Base-by-base conservation (phyloP, 331 rosid genomes). In the Malus hybrid region DNA sequence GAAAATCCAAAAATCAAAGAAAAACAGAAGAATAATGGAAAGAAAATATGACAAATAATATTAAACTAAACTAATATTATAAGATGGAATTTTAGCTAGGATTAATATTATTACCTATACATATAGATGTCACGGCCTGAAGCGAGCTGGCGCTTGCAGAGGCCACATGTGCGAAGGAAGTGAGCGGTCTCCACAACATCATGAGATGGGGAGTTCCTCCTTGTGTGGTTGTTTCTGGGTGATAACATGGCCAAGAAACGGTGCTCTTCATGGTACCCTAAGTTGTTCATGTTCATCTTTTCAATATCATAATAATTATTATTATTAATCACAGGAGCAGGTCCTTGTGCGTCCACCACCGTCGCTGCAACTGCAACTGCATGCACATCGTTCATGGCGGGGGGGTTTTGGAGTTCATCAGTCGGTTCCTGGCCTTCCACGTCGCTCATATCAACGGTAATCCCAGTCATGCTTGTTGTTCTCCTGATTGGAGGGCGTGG, bases 111-210 rank as follows among this genome's bases (percentile, higher is more conserved):
- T 10, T 79, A 93, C 98, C 86, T 90, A 46, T 93, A 93, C 94
- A 93, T 93, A 68, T 90, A 93, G 83, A 93, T 90, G 87, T 93
- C 98, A 31, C 87, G 86, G 70, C 85, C 90, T 8, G 96, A 84
- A 29, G 93, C 75, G 83, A 93, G 79, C 63, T 56, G 87, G 66
- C 80, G 78, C 1, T 77, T 80, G 52, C 98, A 93, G 77, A 88
- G 90, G 74, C 89, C 82, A 42, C 98, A 93, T 46, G 83, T 84
- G 19, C 84, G 88, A 50, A 93, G 96, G 66, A 91, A 93, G 85
- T 77, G 88, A 74, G 87, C 50, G 13, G 92, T 79, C 48, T 85
- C 81, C 5, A 83, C 39, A 61, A 33, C 31, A 69, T 76, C 63
- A 5, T 5, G 19, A 24, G 27, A 56, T 18, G 27, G 54, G 39